Evolutionary conservation across 2,329 filamentous ascomycete species (phyloP).

Genomic region (Mollisiaceae sp.): DNA sequence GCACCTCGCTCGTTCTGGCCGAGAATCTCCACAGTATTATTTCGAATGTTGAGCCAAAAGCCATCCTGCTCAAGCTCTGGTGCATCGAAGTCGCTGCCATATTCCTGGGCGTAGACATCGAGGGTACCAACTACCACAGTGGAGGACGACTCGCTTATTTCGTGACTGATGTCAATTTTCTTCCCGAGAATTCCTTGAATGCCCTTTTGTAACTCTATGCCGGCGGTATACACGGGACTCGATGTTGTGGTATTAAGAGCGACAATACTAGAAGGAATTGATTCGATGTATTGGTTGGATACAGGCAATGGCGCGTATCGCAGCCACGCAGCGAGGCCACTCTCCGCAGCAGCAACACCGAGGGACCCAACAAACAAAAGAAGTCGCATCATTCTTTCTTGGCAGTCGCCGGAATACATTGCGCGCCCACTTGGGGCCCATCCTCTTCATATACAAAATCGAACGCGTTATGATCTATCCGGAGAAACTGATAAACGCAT

Average conservation of each 20-base stretch:
- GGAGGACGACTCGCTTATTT: conserved; percentile 28
- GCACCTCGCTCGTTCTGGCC: conserved; percentile 70
- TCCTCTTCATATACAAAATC: background rate
- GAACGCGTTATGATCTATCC: background rate
- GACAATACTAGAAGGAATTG: conserved; percentile 54
- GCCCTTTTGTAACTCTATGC: conserved; percentile 61
- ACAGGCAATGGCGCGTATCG: conserved; percentile 62
- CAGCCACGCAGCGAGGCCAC: conserved; percentile 66
- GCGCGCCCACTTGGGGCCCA: background rate
- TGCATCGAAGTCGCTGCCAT: conserved; percentile 41
- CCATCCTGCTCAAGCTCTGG: conserved; percentile 59
- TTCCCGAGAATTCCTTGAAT: conserved; percentile 62
- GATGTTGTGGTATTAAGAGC: conserved; percentile 57
- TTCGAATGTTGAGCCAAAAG: conserved; percentile 61
- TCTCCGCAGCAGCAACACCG: conserved; percentile 52
- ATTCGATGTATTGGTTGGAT: conserved; percentile 45
- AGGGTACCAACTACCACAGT: conserved; percentile 55
- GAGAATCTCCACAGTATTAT: conserved; percentile 58
- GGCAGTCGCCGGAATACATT: background rate
- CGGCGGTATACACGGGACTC: conserved; percentile 64
- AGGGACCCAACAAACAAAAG: conserved; percentile 7
- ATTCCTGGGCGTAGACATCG: conserved; percentile 47
- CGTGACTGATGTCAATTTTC: conserved; percentile 45
- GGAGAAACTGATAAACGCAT: background rate
- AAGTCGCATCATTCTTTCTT: background rate